Conservation (phyloP, 1,139 yeast species). For the Yamadazyma friedrichii region DNA sequence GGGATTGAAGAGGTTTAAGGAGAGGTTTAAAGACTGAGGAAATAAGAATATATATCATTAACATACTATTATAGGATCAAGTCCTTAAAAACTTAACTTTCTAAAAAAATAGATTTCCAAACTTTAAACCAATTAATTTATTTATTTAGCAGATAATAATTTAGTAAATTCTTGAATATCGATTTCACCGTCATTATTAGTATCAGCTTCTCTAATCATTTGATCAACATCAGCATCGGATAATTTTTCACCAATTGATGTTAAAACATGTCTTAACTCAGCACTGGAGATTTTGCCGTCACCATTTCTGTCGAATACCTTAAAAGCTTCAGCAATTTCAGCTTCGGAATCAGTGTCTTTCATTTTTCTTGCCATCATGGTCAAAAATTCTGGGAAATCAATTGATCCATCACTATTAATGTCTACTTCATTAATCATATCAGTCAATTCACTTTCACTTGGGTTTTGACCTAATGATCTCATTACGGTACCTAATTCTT, state of each 20-base stretch:
- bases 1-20: too few species aligned
- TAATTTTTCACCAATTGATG: conserved; percentile 94
- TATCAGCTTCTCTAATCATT: conserved; percentile 94
- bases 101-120: too few species aligned
- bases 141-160: conserved; percentile 53
- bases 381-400: conserved; percentile 83
- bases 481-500: conserved; percentile 97
- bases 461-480: conserved; percentile 97
- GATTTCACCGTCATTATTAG: conserved; percentile 94
- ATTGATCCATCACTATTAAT: conserved; percentile 92
- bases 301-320: conserved; percentile 90
- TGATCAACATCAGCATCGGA: conserved; percentile 96
- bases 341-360: conserved; percentile 96
- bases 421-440: conserved; percentile 95
- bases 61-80: neutral
- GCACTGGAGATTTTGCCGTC: conserved; percentile 96
- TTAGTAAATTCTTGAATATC: conserved; percentile 94
- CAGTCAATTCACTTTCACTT: conserved; percentile 91
- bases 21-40: too few species aligned
- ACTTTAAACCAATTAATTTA: neutral
- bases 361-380: conserved; percentile 94
- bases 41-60: neutral
- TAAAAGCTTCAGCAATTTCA: conserved; percentile 95
- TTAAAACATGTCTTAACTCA: conserved; percentile 92
- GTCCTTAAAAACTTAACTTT: too few species aligned